Base-by-base conservation (phyloP, 2,329 filamentous ascomycete species). In the Paecilomyces fulvus region DNA sequence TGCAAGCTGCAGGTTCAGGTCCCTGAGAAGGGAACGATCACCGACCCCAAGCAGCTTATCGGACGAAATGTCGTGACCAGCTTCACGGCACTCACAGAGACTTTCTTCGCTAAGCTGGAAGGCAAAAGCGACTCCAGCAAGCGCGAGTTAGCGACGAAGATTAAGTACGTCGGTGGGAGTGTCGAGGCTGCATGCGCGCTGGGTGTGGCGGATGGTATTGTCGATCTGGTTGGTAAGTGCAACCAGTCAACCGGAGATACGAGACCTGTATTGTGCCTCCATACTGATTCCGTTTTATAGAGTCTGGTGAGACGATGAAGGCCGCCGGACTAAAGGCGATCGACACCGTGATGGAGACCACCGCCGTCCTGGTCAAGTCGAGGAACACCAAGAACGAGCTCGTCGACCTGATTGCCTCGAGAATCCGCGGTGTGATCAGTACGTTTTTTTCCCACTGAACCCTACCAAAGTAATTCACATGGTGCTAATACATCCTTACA, bases 1-100 rank as follows among this genome's bases (percentile, higher is more conserved):
- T 99, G 94, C 79, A 92, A 88, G 75, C 81, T 99, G 65, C 92
- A 97, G 77, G 91, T 97, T n/a, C 94, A 99, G 75, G 92, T 95
- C 1, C 94, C 94, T 0, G 86, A 89, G 68, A 92, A 94, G 71
- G 92, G 94, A 54, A 68, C 77, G 55, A 86, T 94, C 67, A 74
- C 73, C 49, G 81, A 83, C 50, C 82, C 89, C 4, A 83, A 85
- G 70, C 86, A 96, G 69, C 79, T 99, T 51, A 82, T 99, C 60
- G 94, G 94, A 56, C 92, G 89, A 76, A 96, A 92, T 66, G 88
- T 99, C 55, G 92, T 92, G 57, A 97, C 94, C 43, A 97, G 92
- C 78, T 99, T 99, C 70, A 92, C 92, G 55, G 85, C 87, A 63
- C 80, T 99, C 55, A 82, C 92, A 1, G 83, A 86, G 67, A 83